Conservation (phyloP, 2,329 filamentous ascomycete species). For the Rhexocercosporidium sp. region DNA sequence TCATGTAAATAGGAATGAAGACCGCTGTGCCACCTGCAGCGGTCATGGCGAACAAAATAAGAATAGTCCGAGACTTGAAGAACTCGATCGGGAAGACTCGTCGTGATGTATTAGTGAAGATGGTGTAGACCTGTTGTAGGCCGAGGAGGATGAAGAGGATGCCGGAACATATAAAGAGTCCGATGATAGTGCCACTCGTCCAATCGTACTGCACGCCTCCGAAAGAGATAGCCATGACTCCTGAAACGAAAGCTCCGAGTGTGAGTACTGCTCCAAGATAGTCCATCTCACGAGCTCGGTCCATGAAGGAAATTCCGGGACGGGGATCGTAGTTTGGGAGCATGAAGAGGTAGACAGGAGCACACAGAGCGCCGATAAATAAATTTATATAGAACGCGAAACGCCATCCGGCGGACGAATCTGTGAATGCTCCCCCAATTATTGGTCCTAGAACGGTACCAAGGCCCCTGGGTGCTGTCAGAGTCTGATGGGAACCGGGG, state of each 20-base stretch:
- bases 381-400: slow-evolving; percentile 57
- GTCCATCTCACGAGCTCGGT: slow-evolving; percentile 37
- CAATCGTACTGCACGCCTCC: slow-evolving; percentile 42
- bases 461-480: slow-evolving; percentile 14
- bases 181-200: slow-evolving; percentile 38
- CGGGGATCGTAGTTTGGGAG: slow-evolving; percentile 39
- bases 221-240: slow-evolving; percentile 44
- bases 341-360: slow-evolving; percentile 48
- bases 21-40: slow-evolving; percentile 35
- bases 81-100: slow-evolving; percentile 42
- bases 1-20: slow-evolving; percentile 42
- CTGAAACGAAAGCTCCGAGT: slow-evolving; percentile 41
- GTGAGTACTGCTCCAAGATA: slow-evolving; percentile 40
- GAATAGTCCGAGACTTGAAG: slow-evolving; percentile 45
- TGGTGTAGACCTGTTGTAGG: slow-evolving; percentile 36
- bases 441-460: slow-evolving; percentile 50
- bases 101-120: slow-evolving; percentile 36
- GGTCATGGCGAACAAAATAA: slow-evolving; percentile 45
- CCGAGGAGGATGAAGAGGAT: slow-evolving; percentile 40
- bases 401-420: slow-evolving; percentile 50
- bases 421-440: slow-evolving; percentile 52
- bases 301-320: slow-evolving; percentile 32
- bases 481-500: background rate
- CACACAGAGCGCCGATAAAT: slow-evolving; percentile 49
- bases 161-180: slow-evolving; percentile 50